phyloP scores from a whole-genome alignment of 352 stramenopile genomes.

The Pythium plurisporium region DNA sequence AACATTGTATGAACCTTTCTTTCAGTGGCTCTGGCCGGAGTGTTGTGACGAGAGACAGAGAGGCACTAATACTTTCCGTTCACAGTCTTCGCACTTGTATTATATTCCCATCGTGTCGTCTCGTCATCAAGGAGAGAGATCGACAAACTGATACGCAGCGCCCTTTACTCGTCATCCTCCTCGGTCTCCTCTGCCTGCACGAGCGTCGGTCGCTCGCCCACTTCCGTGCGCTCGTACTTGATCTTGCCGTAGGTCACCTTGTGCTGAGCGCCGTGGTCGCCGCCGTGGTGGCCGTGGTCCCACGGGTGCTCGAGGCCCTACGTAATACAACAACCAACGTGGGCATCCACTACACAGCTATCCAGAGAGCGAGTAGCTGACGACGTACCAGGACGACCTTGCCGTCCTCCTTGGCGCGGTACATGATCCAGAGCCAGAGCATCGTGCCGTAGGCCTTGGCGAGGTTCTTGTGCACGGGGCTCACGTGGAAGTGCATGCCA shows the following conservation, averaged over 20 bases:
- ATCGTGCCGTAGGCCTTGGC: conserved; percentile 84
- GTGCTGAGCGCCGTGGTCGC: conserved; percentile 29
- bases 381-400: conserved; percentile 61
- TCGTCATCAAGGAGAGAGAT: not conserved
- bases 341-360: not conserved
- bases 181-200: conserved; percentile 44
- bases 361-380: not conserved
- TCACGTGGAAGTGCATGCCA: conserved; percentile 89
- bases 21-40: too few relatives aligned
- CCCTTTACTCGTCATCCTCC: conserved; percentile 36
- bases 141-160: not conserved
- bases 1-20: conserved; percentile 2
- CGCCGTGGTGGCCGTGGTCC: conserved; percentile 53
- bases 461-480: conserved; percentile 84
- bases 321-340: not conserved
- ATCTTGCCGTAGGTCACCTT: conserved; percentile 33
- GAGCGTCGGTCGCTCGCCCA: conserved; percentile 53
- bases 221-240: conserved; percentile 64
- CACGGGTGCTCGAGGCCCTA: conserved; percentile 85
- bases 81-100: not conserved
- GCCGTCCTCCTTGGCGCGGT: conserved; percentile 85
- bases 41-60: too few relatives aligned
- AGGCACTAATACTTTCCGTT: too few relatives aligned
- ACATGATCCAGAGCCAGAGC: conserved; percentile 91
- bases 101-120: not conserved